Conservation (phyloP, 1,139 yeast genomes). For the Zhuliangozyma parablackwelliae region DNA sequence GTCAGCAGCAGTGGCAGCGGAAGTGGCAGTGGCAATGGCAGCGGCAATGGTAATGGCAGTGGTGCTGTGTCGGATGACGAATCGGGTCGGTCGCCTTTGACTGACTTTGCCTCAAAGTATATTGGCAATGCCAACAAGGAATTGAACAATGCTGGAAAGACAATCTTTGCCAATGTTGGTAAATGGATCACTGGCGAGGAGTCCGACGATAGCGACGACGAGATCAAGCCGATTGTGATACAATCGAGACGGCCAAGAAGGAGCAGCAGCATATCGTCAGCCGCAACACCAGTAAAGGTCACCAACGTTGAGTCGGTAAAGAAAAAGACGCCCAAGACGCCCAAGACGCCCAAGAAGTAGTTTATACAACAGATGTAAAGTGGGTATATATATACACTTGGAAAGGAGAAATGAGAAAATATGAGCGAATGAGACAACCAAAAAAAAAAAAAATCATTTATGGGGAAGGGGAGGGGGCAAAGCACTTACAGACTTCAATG, state of each 20-base stretch:
- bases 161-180: slow-evolving; percentile 58
- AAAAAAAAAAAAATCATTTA: too few species aligned
- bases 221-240: slow-evolving; percentile 11
- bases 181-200: slow-evolving; percentile 57
- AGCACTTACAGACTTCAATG: too few species aligned
- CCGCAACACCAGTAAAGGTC: slow-evolving; percentile 1
- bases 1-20: slow-evolving; percentile 20
- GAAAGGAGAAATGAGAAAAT: too few species aligned
- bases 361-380: too few species aligned
- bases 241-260: slow-evolving; percentile 8
- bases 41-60: not conserved
- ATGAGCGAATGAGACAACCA: too few species aligned
- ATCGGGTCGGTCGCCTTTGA: slow-evolving; percentile 42
- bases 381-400: too few species aligned
- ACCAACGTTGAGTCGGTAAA: not conserved
- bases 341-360: slow-evolving; percentile 5
- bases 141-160: slow-evolving; percentile 30
- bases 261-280: slow-evolving; percentile 2
- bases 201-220: slow-evolving; percentile 18
- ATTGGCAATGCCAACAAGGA: slow-evolving; percentile 52
- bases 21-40: slow-evolving; percentile 17
- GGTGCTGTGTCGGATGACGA: slow-evolving; percentile 4
- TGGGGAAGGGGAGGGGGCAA: too few species aligned
- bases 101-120: slow-evolving; percentile 58
- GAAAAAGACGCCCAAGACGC: slow-evolving; percentile 1